Percentiles rank a stretch among this genome's conserved stretches.
Conservation (phyloP, 2,329 filamentous ascomycete species). For the Truncatella angustata region DNA sequence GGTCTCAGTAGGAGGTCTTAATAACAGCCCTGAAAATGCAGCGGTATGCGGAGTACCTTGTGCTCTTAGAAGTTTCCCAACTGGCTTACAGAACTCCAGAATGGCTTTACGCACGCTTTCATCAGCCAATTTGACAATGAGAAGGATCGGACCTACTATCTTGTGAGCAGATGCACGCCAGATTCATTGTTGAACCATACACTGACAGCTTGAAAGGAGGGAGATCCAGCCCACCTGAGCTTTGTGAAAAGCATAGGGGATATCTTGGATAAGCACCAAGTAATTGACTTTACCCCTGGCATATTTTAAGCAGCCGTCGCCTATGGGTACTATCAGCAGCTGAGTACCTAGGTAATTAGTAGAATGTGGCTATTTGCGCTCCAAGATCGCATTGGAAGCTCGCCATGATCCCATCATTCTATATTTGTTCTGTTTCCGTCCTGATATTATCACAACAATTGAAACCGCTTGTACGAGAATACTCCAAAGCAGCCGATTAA, state of each 20-base stretch:
- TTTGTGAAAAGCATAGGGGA: constrained; percentile 51
- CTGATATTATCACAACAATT: no score
- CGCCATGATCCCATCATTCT: no score
- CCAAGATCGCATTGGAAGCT: no score
- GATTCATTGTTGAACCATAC: no score
- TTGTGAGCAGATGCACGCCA: constrained; percentile 22
- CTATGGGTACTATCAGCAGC: no score
- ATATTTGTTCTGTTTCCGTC: no score
- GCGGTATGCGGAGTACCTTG: constrained; percentile 41
- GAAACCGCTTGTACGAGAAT: no score
- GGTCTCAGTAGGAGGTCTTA: constrained; percentile 53
- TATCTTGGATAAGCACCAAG: constrained; percentile 49
- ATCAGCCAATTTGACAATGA: constrained; percentile 62
- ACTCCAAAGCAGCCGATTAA: no score
- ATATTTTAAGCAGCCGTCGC: constrained; percentile 23
- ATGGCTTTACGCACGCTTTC: constrained; percentile 64
- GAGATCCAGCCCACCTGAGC: constrained; percentile 60
- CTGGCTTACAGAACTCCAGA: constrained; percentile 35
- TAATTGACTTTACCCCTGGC: constrained; percentile 55
- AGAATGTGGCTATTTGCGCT: no score
- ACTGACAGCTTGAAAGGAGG: constrained; percentile 22
- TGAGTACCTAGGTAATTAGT: no score
- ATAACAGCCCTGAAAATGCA: constrained; percentile 61
- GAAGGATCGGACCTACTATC: constrained; percentile 66
- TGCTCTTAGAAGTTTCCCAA: neutral